Percentiles rank a stretch among this genome's conserved stretches.
These are phyloP conservation scores for Glonium stellatum DNA, from an alignment of 495 filamentous ascomycete genomes.

Conservation along the genomic window DNA sequence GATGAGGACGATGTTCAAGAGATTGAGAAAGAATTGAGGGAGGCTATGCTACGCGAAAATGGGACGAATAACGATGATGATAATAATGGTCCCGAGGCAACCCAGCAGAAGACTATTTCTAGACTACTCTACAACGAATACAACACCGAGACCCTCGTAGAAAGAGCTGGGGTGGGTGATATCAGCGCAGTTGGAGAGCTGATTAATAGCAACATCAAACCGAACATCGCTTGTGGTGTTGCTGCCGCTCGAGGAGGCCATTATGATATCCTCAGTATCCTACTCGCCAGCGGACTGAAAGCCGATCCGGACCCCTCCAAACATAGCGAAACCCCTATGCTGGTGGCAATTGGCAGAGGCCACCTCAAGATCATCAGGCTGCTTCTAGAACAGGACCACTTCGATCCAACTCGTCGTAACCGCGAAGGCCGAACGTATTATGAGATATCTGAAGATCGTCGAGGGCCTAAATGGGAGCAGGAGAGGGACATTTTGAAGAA, in stretches of 20 bases:
- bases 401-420: conserved; percentile 65
- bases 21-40: conserved; percentile 46
- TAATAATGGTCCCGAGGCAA: conserved; percentile 38
- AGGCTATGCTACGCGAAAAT: conserved; percentile 41
- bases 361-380: conserved; percentile 75
- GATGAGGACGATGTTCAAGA: conserved; percentile 59
- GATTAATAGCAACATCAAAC: conserved; percentile 65
- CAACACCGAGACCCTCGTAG: conserved; percentile 59
- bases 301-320: conserved; percentile 72
- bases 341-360: conserved; percentile 86
- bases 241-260: conserved; percentile 91
- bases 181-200: conserved; percentile 70
- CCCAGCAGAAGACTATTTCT: conserved; percentile 42
- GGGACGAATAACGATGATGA: conserved; percentile 42
- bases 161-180: conserved; percentile 78
- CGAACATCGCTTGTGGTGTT: conserved; percentile 78
- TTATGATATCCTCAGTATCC: conserved; percentile 72
- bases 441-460: conserved; percentile 73
- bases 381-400: conserved; percentile 67
- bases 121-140: conserved; percentile 45
- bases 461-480: conserved; percentile 81
- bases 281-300: conserved; percentile 67
- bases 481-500: conserved; percentile 76
- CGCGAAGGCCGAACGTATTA: conserved; percentile 65
- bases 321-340: conserved; percentile 75